Base-by-base conservation (phyloP, 1,139 yeast species). In the Hyphopichia buzzinii region DNA sequence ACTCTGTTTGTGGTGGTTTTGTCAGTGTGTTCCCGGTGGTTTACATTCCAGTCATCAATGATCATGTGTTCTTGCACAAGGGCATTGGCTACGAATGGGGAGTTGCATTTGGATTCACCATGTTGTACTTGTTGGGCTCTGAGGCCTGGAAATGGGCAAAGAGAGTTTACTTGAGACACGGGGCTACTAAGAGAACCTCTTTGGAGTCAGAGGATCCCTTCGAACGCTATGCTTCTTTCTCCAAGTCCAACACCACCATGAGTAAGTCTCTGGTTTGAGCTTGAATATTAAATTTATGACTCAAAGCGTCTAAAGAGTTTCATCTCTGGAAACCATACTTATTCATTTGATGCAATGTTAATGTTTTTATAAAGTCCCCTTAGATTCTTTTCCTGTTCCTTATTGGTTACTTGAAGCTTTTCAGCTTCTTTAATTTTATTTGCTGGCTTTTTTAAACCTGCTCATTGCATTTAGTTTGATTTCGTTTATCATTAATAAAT, bases 21-120 rank as follows among this genome's bases (percentile, higher is more conserved):
- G 55, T 75, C 15, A 68, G 86, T 3, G 81, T 84, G 10, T 81
- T 87, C 72, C 95, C 95, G 19, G 82, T 85, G 26, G 77, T 86
- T 26, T 85, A 86, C 58, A 86, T 87, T 47, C 95, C 95, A 1
- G 95, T 84, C 24, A 84, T 87, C 53, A 87, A 86, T 58, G 64
- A 70, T 37, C 72, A 75, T 45, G 95, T 86, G n/a, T 87, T 87
- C 57, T 67, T 81, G 49, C 95, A 87, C 55, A 69, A 63, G 14
- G 79, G 81, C 8, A 84, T 86, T 43, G 75, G 82, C 7, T 81
- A 81, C 62, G 95, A 86, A 62, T 86, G 95, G 94, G 94, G 86
- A 4, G 59, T 84, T 43, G 77, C 88, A 1, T 52, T 84, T 50
- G 88, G 79, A 0, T 80, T 79, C 39, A 64, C 84, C 10, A 31